Conservation (phyloP, 2,329 filamentous ascomycete genomes). For the Colletotrichum aenigma region DNA sequence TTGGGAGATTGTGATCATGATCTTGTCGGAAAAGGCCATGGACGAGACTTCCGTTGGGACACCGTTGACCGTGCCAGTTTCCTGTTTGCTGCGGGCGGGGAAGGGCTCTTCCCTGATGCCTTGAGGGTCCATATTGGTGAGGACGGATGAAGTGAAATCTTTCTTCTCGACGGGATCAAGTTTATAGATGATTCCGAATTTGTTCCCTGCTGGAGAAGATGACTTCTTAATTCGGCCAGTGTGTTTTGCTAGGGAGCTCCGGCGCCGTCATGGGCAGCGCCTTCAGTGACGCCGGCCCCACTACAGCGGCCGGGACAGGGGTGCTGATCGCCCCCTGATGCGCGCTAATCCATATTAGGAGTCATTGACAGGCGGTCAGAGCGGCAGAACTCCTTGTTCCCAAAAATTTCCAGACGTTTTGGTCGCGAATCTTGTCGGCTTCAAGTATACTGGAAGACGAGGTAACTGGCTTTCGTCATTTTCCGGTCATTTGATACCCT, state of each 20-base stretch:
- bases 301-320: not conserved
- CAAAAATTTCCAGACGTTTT: constrained; percentile 36
- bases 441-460: not conserved
- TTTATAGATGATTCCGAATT: not conserved
- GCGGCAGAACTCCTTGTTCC: constrained; percentile 37
- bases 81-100: constrained; percentile 67
- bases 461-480: not conserved
- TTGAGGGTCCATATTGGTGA: constrained; percentile 39
- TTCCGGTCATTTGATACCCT: not conserved
- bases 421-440: constrained; percentile 4
- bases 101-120: constrained; percentile 62
- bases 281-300: not conserved
- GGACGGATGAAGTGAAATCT: not conserved
- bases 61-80: constrained; percentile 67
- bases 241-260: not conserved
- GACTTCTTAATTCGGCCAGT: not conserved
- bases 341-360: constrained; percentile 37
- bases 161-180: not conserved
- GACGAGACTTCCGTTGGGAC: constrained; percentile 74
- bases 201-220: not conserved
- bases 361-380: constrained; percentile 37
- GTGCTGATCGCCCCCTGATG: constrained; percentile 32
- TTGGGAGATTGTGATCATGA: constrained; percentile 88
- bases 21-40: constrained; percentile 84
- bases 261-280: not conserved